A percentile compares a stretch with the other conserved stretches of the same genome.
Evolutionary conservation across 2,329 filamentous ascomycete species (phyloP).

Genomic region (Talaromyces verruculosus): DNA sequence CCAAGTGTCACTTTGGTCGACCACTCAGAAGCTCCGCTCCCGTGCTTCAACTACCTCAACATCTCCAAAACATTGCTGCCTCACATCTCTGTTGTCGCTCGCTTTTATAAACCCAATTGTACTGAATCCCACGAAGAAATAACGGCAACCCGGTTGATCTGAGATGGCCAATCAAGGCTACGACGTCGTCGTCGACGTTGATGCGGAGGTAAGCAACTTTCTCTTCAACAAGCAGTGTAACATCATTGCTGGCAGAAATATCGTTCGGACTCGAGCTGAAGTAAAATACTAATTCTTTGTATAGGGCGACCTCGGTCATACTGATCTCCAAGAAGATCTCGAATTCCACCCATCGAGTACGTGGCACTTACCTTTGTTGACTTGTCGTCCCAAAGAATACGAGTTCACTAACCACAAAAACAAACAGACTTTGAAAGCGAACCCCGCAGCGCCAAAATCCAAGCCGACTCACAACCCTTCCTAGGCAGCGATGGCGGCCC

Average conservation of each 20-base stretch:
- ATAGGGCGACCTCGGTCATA: conserved; percentile 95
- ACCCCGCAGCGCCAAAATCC: conserved; percentile 51
- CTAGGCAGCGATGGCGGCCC: conserved; percentile 45
- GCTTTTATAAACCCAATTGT: background rate
- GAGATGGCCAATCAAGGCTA: conserved; percentile 82
- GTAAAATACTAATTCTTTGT: too few relatives aligned
- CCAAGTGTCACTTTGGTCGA: conserved; percentile 22
- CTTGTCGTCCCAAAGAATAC: background rate
- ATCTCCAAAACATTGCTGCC: background rate
- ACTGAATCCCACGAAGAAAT: background rate
- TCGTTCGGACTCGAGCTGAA: background rate
- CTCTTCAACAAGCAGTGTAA: background rate
- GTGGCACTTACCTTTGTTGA: conserved; percentile 25
- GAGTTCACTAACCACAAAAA: background rate
- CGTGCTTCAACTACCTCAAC: background rate
- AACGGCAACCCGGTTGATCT: background rate
- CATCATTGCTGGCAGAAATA: background rate
- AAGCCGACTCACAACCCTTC: conserved; percentile 53
- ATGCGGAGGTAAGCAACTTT: conserved; percentile 71
- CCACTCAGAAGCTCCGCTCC: conserved; percentile 12
- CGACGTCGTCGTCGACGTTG: conserved; percentile 96
- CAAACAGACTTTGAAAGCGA: conserved; percentile 67
- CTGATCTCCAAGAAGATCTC: conserved; percentile 96
- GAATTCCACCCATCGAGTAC: conserved; percentile 92
- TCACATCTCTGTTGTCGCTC: background rate